Evolutionary conservation across 371 early-diverging fungal genomes (phyloP).

Genomic region (Funneliformis caledonium): DNA sequence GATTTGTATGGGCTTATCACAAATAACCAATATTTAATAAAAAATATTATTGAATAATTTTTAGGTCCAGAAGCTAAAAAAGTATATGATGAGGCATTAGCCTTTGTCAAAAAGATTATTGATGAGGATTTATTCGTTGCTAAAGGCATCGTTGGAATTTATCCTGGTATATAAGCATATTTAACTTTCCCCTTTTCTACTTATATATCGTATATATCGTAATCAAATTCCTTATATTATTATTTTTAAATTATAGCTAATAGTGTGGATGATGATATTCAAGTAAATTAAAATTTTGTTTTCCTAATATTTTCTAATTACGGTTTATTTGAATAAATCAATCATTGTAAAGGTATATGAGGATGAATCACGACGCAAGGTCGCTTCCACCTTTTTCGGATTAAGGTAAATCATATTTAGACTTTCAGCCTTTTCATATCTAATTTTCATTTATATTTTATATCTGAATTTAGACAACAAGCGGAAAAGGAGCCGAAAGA

Average conservation of each 20-base stretch:
- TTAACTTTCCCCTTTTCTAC: background rate
- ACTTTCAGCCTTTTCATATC: background rate
- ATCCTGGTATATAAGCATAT: conserved; percentile 62
- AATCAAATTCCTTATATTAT: background rate
- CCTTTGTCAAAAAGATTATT: conserved; percentile 79
- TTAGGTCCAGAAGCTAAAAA: conserved; percentile 83
- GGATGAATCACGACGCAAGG: conserved; percentile 68
- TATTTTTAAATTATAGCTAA: conserved; percentile 62
- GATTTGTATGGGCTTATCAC: background rate
- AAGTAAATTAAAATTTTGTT: conserved; percentile 44
- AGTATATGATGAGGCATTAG: conserved; percentile 83
- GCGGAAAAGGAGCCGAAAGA: conserved; percentile 73
- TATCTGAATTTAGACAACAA: conserved; percentile 54
- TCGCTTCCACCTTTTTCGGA: conserved; percentile 77
- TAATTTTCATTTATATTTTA: background rate
- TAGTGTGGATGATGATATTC: conserved; percentile 85
- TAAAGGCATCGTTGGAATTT: conserved; percentile 81
- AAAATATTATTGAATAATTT: background rate
- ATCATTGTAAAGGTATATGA: conserved; percentile 57
- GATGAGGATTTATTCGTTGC: conserved; percentile 70
- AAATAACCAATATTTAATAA: background rate
- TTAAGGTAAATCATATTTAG: conserved; percentile 51
- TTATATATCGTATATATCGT: background rate
- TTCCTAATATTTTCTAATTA: background rate
- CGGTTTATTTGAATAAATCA: background rate